Percentiles rank a stretch among this genome's conserved stretches.
These are phyloP conservation scores for Ganoderma leucocontextum DNA, from an alignment of 1,284 basidiomycete genomes.

Conservation along the genomic window DNA sequence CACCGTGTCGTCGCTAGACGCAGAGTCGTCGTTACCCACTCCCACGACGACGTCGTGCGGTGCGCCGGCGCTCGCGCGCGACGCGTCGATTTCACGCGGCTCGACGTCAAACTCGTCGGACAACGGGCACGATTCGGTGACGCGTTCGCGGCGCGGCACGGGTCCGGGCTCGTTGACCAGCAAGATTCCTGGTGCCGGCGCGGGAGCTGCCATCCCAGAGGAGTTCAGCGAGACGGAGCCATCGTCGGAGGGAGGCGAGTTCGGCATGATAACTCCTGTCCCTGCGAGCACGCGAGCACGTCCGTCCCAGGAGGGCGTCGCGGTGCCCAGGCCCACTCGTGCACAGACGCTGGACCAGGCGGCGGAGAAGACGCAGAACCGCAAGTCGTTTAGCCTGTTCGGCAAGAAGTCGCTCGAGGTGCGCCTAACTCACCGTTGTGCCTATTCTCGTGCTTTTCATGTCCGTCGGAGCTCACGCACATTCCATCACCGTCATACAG, in stretches of 20 bases:
- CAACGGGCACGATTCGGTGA: slow-evolving; percentile 19
- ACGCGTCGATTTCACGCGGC: slow-evolving; percentile 29
- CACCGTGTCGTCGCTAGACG: slow-evolving; percentile 36
- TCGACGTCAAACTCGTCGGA: slow-evolving; percentile 31
- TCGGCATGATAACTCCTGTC: slow-evolving; percentile 6
- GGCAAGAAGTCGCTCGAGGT: slow-evolving; percentile 31
- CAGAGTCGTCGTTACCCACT: slow-evolving; percentile 35
- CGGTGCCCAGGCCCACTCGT: slow-evolving; percentile 18
- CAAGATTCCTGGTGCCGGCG: slow-evolving; percentile 2
- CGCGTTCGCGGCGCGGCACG: slow-evolving; percentile 13
- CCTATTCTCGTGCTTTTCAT: not conserved
- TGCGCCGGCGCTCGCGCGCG: slow-evolving; percentile 16
- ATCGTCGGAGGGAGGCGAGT: slow-evolving; percentile 27
- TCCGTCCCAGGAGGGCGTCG: slow-evolving; percentile 7
- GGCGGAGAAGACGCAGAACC: slow-evolving; percentile 19
- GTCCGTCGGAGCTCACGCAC: not conserved
- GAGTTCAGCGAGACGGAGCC: slow-evolving; percentile 31
- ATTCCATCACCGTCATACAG: not conserved
- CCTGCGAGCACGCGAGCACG: not conserved
- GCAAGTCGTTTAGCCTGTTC: slow-evolving; percentile 35
- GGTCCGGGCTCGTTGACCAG: slow-evolving; percentile 10
- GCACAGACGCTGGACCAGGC: slow-evolving; percentile 22
- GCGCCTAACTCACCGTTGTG: slow-evolving; percentile 7
- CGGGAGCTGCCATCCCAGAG: slow-evolving; percentile 21
- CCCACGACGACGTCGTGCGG: slow-evolving; percentile 35